Evolutionary conservation across 1,284 basidiomycete genomes (phyloP).

Genomic region (Rugiboletus extremiorientalis): DNA sequence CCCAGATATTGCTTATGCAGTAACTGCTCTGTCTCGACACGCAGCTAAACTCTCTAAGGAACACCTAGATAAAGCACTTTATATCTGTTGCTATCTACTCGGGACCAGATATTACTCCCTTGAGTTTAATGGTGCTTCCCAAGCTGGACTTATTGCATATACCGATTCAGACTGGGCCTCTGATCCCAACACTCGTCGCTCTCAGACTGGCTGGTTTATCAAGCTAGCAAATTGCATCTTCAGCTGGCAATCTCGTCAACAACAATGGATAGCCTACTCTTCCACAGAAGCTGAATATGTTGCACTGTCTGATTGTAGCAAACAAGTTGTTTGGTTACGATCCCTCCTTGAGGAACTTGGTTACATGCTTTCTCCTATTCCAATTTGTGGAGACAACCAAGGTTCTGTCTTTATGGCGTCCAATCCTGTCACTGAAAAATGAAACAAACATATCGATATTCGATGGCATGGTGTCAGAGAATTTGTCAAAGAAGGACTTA

Average conservation of each 20-base stretch:
- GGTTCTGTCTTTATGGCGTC: constrained; percentile 33
- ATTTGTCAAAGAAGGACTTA: neutral
- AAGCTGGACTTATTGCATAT: constrained; percentile 5
- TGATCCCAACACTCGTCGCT: constrained; percentile 2
- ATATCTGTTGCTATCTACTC: constrained; percentile 28
- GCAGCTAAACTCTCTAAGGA: neutral
- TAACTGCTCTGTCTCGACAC: neutral
- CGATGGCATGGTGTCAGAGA: neutral
- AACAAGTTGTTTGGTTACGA: constrained; percentile 26
- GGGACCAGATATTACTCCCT: neutral
- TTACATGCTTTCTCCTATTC: neutral
- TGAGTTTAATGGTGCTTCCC: too few species aligned
- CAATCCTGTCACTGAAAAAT: constrained; percentile 29
- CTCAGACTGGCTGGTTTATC: constrained; percentile 18
- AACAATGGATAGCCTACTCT: neutral
- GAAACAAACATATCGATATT: neutral
- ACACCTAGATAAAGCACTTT: constrained; percentile 5
- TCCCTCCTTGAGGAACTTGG: constrained; percentile 25
- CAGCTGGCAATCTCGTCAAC: neutral
- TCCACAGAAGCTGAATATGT: too few species aligned
- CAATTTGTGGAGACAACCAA: constrained; percentile 38
- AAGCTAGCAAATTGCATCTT: neutral
- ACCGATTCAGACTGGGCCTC: constrained; percentile 32
- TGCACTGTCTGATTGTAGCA: neutral
- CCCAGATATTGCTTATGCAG: neutral